These are phyloP conservation scores for Harrya chromipes DNA, from an alignment of 768 basidiomycete species.

Conservation along the genomic window DNA sequence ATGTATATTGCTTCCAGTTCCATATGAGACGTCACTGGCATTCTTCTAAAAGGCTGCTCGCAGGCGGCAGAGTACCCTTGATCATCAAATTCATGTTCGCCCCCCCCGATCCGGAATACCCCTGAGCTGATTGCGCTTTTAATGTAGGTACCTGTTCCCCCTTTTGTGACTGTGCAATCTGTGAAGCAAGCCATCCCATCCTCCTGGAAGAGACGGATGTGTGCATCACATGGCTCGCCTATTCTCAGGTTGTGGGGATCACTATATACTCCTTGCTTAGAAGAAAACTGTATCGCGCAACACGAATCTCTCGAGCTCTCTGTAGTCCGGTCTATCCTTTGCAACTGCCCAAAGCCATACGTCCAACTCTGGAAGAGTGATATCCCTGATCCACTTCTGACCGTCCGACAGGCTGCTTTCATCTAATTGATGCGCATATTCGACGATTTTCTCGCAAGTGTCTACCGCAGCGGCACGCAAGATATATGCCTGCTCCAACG, in stretches of 20 bases:
- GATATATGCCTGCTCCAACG: slow-evolving; percentile 60
- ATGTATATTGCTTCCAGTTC: slow-evolving; percentile 5
- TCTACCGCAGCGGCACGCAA: slow-evolving; percentile 78
- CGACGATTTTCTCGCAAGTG: slow-evolving; percentile 69
- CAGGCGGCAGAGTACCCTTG: slow-evolving; percentile 4
- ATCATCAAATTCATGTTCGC: slow-evolving; percentile 11
- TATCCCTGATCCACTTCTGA: slow-evolving; percentile 48
- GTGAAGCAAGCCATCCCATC: neutral
- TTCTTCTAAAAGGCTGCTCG: neutral
- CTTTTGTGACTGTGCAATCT: neutral
- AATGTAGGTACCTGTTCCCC: slow-evolving; percentile 6
- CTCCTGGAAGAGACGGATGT: neutral
- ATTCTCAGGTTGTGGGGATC: neutral
- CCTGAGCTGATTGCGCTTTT: slow-evolving; percentile 6
- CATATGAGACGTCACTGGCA: slow-evolving; percentile 5
- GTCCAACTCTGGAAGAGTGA: slow-evolving; percentile 63
- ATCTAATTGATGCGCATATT: slow-evolving; percentile 41
- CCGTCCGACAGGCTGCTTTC: slow-evolving; percentile 23
- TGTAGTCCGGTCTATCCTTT: slow-evolving; percentile 73
- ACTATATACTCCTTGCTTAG: slow-evolving; percentile 27
- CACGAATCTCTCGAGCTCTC: slow-evolving; percentile 64
- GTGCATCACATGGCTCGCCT: neutral
- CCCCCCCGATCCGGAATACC: slow-evolving; percentile 8
- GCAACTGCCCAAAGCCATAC: slow-evolving; percentile 83
- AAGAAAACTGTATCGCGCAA: slow-evolving; percentile 67